Evolutionary conservation across 768 basidiomycete species (phyloP).

Genomic region (Sistotremastrum suecicum): DNA sequence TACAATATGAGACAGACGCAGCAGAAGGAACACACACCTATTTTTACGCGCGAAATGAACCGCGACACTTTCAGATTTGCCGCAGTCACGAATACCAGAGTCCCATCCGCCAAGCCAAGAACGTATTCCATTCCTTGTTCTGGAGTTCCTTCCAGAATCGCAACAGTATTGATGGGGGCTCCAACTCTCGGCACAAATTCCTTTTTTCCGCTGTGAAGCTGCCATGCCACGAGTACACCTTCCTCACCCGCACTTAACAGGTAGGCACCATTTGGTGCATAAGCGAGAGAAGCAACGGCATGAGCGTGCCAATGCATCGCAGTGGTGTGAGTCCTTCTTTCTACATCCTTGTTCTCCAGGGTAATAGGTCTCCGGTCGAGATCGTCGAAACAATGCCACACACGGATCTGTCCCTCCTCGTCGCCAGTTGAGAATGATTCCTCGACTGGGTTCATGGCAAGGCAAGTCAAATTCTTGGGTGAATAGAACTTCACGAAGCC

Average conservation of each 20-base stretch:
- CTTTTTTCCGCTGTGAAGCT: conserved; percentile 72
- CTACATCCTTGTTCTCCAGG: conserved; percentile 34
- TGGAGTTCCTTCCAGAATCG: conserved; percentile 28
- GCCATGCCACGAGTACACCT: conserved; percentile 94
- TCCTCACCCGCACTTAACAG: conserved; percentile 92
- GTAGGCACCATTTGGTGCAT: conserved; percentile 85
- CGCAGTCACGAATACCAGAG: conserved; percentile 59
- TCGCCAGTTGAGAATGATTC: conserved; percentile 97
- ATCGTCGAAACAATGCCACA: conserved; percentile 87
- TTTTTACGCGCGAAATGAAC: conserved; percentile 62
- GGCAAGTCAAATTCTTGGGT: conserved; percentile 64
- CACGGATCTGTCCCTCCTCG: conserved; percentile 61
- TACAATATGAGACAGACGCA: conserved; percentile 1
- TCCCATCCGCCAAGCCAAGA: conserved; percentile 70
- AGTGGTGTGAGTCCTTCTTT: conserved; percentile 73
- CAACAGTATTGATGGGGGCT: conserved; percentile 63
- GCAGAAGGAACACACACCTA: conserved; percentile 33
- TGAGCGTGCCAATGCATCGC: conserved; percentile 96
- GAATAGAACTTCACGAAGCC: conserved; percentile 78
- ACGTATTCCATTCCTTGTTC: conserved; percentile 70
- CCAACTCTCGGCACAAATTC: conserved; percentile 92
- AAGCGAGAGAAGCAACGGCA: conserved; percentile 72
- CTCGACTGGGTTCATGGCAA: conserved; percentile 78
- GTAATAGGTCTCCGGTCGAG: conserved; percentile 17
- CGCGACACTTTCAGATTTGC: conserved; percentile 58